These are phyloP conservation scores for Mycena polygramma DNA, from an alignment of 768 basidiomycete species.

Conservation along the genomic window DNA sequence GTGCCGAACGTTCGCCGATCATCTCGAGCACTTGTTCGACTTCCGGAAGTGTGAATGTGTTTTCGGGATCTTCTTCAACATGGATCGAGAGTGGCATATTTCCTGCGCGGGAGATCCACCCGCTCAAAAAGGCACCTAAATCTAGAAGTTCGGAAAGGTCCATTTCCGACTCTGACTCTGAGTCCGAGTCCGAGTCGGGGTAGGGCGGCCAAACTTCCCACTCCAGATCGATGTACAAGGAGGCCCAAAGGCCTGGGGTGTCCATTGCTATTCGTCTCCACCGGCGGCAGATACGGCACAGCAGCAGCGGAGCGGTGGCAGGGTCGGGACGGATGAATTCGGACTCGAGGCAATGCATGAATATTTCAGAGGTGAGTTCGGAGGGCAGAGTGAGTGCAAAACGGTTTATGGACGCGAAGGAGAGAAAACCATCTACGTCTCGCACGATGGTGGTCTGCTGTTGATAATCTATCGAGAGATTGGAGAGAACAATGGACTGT, in stretches of 20 bases:
- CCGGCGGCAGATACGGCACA: slow-evolving; percentile 22
- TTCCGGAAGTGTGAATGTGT: background rate
- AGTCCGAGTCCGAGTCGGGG: background rate
- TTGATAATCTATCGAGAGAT: background rate
- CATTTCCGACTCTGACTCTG: too few species aligned
- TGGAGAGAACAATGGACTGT: background rate
- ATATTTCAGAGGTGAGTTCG: slow-evolving; percentile 27
- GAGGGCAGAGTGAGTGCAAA: slow-evolving; percentile 22
- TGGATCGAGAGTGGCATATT: slow-evolving; percentile 14
- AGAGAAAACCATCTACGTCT: background rate
- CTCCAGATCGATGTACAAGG: slow-evolving; percentile 19
- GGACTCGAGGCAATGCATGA: slow-evolving; percentile 16
- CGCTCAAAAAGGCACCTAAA: background rate
- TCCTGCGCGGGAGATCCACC: slow-evolving; percentile 16
- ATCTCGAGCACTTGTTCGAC: background rate
- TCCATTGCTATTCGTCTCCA: slow-evolving; percentile 27
- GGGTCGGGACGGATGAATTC: slow-evolving; percentile 21
- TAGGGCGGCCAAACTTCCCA: background rate
- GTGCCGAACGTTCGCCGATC: slow-evolving; percentile 17
- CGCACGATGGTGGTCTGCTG: background rate
- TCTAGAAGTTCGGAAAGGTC: background rate
- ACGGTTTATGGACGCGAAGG: background rate
- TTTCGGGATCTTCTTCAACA: background rate
- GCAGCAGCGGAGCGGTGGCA: slow-evolving; percentile 20
- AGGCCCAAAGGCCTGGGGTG: slow-evolving; percentile 28